These are phyloP conservation scores for Thielaviopsis euricoi DNA, from an alignment of 2,329 filamentous ascomycete genomes.

Conservation along the genomic window DNA sequence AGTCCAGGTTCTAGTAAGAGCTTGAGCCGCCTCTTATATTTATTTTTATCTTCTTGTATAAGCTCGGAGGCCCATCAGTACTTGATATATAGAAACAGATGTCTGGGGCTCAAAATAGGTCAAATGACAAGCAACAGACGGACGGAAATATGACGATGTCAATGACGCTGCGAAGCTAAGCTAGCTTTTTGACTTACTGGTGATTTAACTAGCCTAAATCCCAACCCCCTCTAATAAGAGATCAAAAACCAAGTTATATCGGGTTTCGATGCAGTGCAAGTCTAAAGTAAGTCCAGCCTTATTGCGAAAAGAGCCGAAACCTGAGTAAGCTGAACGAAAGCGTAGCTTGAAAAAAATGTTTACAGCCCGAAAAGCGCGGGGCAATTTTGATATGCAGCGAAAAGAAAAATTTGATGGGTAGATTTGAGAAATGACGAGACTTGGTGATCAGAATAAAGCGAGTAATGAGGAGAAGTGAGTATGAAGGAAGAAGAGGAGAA, in stretches of 20 bases:
- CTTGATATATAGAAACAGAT: neutral
- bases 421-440: constrained; percentile 1
- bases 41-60: neutral
- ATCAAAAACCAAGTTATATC: neutral
- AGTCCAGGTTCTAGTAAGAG: neutral
- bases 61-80: neutral
- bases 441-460: neutral
- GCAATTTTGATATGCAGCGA: neutral
- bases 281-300: neutral
- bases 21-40: neutral
- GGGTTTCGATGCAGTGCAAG: neutral
- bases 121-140: neutral
- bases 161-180: neutral
- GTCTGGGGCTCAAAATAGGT: neutral
- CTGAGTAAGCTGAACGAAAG: neutral
- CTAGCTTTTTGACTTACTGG: neutral
- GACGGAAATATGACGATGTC: neutral
- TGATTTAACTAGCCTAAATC: no score
- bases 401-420: neutral
- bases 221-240: neutral
- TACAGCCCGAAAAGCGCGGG: neutral
- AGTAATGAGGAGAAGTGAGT: neutral
- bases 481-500: neutral
- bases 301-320: neutral
- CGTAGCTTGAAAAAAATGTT: neutral